phyloP scores from a whole-genome alignment of 2,329 filamentous ascomycete species.

The Cordyceps pruinosa region DNA sequence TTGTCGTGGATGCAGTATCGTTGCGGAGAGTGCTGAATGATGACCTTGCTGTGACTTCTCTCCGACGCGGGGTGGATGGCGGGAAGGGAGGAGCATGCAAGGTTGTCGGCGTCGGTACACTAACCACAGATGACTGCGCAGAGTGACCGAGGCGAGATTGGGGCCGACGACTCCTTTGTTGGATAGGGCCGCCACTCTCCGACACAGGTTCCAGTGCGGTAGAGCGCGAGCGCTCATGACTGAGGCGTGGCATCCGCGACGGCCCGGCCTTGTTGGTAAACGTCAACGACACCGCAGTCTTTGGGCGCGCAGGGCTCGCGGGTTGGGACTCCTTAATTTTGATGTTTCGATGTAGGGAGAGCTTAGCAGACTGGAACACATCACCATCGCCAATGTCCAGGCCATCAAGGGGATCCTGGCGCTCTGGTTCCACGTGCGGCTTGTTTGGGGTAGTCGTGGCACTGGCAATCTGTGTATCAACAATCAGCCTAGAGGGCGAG shows the following conservation, averaged over 20 bases:
- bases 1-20: constrained; percentile 56
- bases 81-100: constrained; percentile 46
- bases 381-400: constrained; percentile 82
- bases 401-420: constrained; percentile 77
- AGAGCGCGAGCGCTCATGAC: constrained; percentile 64
- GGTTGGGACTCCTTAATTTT: constrained; percentile 70
- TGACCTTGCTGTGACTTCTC: constrained; percentile 49
- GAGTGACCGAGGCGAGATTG: constrained; percentile 64
- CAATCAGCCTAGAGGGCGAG: constrained; percentile 44
- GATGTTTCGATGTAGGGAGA: constrained; percentile 84
- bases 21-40: constrained; percentile 48
- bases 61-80: constrained; percentile 54
- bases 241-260: constrained; percentile 75
- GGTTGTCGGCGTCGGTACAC: constrained; percentile 54
- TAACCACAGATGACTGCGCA: constrained; percentile 60
- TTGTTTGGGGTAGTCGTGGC: constrained; percentile 22
- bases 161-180: constrained; percentile 52
- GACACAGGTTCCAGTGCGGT: constrained; percentile 82
- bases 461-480: constrained; percentile 26
- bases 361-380: constrained; percentile 71
- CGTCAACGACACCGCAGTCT: constrained; percentile 76
- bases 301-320: constrained; percentile 62
- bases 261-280: constrained; percentile 73
- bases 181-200: constrained; percentile 71
- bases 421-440: constrained; percentile 36